A percentile compares a stretch with the other conserved stretches of the same genome.
Conservation (phyloP, 805 yeast genomes). For the Wickerhamiella slavikovae region DNA sequence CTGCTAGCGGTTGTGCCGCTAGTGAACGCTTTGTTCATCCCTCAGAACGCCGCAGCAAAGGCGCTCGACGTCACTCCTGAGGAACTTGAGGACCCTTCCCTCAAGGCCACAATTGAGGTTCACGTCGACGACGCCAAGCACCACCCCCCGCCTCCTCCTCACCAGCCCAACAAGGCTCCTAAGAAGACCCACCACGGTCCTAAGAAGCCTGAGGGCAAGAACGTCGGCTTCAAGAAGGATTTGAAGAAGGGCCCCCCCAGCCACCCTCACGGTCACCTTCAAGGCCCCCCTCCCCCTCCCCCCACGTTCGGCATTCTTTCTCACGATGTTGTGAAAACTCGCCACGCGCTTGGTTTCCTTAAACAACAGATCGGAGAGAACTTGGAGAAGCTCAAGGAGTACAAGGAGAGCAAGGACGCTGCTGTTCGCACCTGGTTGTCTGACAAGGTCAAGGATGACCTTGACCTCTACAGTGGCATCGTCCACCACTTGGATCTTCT, state of each 20-base stretch:
- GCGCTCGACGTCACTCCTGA: neutral
- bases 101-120: neutral
- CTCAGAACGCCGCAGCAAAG: conserved; percentile 7
- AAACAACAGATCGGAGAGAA: too few species aligned
- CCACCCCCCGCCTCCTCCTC: neutral
- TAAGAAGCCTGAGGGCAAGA: neutral
- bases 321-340: too few species aligned
- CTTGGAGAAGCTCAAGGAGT: conserved; percentile 2
- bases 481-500: too few species aligned
- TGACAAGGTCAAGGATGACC: too few species aligned
- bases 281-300: neutral
- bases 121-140: conserved; percentile 2
- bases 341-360: too few species aligned
- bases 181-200: neutral
- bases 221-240: neutral
- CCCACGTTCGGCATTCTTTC: too few species aligned
- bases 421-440: too few species aligned
- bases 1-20: conserved; percentile 8
- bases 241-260: neutral
- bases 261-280: neutral
- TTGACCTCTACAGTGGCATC: too few species aligned
- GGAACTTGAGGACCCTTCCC: neutral
- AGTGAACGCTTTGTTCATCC: conserved; percentile 12
- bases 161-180: conserved; percentile 2
- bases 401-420: conserved; percentile 1